Conservation (phyloP, 208 protist species). For the Jaenimonas drosophilae region DNA sequence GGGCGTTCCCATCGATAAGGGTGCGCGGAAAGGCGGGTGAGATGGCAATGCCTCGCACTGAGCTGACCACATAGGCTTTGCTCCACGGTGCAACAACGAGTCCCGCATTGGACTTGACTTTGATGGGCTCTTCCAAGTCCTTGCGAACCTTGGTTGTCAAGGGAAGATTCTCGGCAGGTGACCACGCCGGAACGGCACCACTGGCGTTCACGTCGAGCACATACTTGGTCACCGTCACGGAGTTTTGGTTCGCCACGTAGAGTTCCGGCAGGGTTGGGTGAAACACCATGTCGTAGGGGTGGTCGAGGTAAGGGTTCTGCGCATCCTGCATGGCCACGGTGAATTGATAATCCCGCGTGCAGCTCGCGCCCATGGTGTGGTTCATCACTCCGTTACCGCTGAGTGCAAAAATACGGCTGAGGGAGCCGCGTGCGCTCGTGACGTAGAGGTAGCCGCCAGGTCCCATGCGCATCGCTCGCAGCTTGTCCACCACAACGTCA, state of each 20-base stretch:
- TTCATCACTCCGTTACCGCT: conserved; percentile 85
- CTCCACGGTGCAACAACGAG: conserved; percentile 79
- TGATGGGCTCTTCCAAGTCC: conserved; percentile 5
- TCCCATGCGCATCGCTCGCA: conserved; percentile 76
- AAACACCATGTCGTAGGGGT: conserved; percentile 81
- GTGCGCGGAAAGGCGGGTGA: conserved; percentile 61
- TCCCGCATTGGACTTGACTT: conserved; percentile 31
- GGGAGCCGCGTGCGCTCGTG: conserved; percentile 63
- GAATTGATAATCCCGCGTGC: conserved; percentile 78
- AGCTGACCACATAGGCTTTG: conserved; percentile 47
- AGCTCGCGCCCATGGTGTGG: conserved; percentile 46
- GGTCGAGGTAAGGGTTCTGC: conserved; percentile 71
- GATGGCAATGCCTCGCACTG: conserved; percentile 69
- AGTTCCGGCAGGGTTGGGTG: conserved; percentile 53
- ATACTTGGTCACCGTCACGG: conserved; percentile 71
- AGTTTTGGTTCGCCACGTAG: conserved; percentile 85
- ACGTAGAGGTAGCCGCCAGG: conserved; percentile 78
- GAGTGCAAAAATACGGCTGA: conserved; percentile 81
- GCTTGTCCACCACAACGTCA: conserved; percentile 66
- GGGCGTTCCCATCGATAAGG: conserved; percentile 49
- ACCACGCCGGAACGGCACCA: conserved; percentile 2
- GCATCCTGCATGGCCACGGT: conserved; percentile 42
- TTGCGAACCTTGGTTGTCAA: not conserved
- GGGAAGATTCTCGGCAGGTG: not conserved
- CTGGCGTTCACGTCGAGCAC: too few relatives aligned